Base-by-base conservation (phyloP, 768 basidiomycete genomes). In the Hypholoma fasciculare region DNA sequence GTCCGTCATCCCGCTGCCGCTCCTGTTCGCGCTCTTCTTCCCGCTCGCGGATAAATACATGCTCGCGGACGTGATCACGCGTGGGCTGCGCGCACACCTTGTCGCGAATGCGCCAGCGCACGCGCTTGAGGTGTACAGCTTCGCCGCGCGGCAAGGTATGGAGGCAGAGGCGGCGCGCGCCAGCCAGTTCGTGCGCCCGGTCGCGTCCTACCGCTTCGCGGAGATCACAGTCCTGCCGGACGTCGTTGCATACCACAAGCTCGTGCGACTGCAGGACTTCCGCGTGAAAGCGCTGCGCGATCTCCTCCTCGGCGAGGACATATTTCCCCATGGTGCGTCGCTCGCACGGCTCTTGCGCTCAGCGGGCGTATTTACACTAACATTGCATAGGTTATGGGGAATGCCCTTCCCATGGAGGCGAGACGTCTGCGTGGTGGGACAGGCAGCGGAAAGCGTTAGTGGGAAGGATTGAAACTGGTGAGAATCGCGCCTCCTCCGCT, bases 1-100 rank as follows among this genome's bases (percentile, higher is more conserved):
- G 0, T 77, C 82, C 11, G 72, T 84, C 39, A 85, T 90, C 44
- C 89, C 89, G 1, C 76, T 87, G 9, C 89, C 89, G 19, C 69
- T 90, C 16, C 79, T 90, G 39, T 76, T 71, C 13, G 70, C 83
- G 13, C 63, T 78, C 48, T 73, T 90, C 61, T 79, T 86, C 65
- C 71, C 66, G 46, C 74, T 90, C 42, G 82, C 77, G 36, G 89
- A 90, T 71, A 90, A 91, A 67, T 90, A 90, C 63, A 76, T 74
- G 4, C 73, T 90, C 19, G 74, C 79, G 30, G 76, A 78, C 8
- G 61, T 76, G 5, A 76, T 85, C 48, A 64, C 77, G 54, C 66
- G 69, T 2, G 68, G 72, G 16, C 65, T 90, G 47, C 73, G 76
- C 57, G 69, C 71, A 23, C 88, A 90, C 69, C 71, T 91, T 2